These are phyloP conservation scores for Pelomyxa schiedti DNA, from an alignment of 78 protist species.

Conservation along the genomic window DNA sequence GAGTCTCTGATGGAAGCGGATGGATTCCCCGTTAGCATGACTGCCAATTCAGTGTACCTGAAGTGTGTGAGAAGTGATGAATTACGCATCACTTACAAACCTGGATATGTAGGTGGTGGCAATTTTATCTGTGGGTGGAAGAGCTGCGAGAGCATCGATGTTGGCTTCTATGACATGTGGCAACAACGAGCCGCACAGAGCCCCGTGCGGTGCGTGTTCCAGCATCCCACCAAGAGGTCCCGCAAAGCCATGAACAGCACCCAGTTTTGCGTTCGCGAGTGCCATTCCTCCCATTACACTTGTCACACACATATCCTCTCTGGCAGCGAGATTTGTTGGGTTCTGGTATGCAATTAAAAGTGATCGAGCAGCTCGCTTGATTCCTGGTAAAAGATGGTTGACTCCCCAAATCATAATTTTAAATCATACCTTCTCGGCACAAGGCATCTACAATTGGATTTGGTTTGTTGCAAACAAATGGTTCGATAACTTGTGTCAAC, in stretches of 20 bases:
- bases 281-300: constrained; percentile 23
- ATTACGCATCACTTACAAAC: too few species aligned
- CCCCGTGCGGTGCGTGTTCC: constrained; percentile 14
- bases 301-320: constrained; percentile 24
- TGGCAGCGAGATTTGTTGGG: constrained; percentile 6
- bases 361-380: constrained; percentile 4
- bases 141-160: background rate
- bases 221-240: constrained; percentile 20
- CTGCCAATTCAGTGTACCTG: background rate
- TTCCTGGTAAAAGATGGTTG: too few species aligned
- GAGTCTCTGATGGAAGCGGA: background rate
- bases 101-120: background rate
- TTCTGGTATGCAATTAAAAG: constrained; percentile 1
- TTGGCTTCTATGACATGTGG: constrained; percentile 26
- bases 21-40: background rate
- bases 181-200: constrained; percentile 19
- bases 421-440: constrained; percentile 3
- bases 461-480: constrained; percentile 1
- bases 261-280: constrained; percentile 36
- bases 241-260: constrained; percentile 45
- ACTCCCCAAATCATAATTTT: too few species aligned
- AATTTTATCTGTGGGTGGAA: background rate
- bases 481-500: constrained; percentile 23
- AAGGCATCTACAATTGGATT: constrained; percentile 19
- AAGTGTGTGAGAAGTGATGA: too few species aligned